These are phyloP conservation scores for Penicillium samsonianum DNA, from an alignment of 495 filamentous ascomycete species.

Conservation along the genomic window DNA sequence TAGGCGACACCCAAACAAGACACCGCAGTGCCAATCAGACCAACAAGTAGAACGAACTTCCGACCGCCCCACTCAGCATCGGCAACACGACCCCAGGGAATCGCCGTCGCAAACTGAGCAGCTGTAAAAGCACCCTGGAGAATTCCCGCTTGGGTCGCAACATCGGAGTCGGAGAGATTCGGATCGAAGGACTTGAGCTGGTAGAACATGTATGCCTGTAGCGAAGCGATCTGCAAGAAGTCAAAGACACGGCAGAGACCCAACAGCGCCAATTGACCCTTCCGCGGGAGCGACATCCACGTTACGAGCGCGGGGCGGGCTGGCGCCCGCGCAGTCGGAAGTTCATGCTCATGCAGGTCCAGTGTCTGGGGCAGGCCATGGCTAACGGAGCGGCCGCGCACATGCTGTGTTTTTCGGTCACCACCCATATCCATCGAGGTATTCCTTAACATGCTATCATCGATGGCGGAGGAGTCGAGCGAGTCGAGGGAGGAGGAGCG, in stretches of 20 bases:
- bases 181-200: constrained; percentile 71
- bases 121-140: constrained; percentile 79
- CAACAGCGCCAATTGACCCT: constrained; percentile 72
- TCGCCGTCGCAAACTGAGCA: constrained; percentile 82
- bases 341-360: constrained; percentile 23
- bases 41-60: constrained; percentile 76
- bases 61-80: constrained; percentile 71
- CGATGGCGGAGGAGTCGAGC: constrained; percentile 27
- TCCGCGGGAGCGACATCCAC: constrained; percentile 71
- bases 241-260: constrained; percentile 69
- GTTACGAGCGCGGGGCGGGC: constrained; percentile 48
- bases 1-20: constrained; percentile 83
- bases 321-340: constrained; percentile 19
- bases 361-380: constrained; percentile 29
- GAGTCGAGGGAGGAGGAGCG: constrained; percentile 34
- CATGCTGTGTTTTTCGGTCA: constrained; percentile 31
- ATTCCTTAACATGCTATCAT: constrained; percentile 30
- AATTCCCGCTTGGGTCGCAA: constrained; percentile 76
- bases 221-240: constrained; percentile 50
- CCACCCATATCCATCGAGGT: constrained; percentile 39
- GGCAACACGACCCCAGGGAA: constrained; percentile 77
- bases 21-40: constrained; percentile 68
- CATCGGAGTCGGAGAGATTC: constrained; percentile 63
- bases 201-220: constrained; percentile 76
- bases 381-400: constrained; percentile 41